These are phyloP conservation scores for Verticillium isaacii DNA, from an alignment of 2,329 filamentous ascomycete species.

Conservation along the genomic window DNA sequence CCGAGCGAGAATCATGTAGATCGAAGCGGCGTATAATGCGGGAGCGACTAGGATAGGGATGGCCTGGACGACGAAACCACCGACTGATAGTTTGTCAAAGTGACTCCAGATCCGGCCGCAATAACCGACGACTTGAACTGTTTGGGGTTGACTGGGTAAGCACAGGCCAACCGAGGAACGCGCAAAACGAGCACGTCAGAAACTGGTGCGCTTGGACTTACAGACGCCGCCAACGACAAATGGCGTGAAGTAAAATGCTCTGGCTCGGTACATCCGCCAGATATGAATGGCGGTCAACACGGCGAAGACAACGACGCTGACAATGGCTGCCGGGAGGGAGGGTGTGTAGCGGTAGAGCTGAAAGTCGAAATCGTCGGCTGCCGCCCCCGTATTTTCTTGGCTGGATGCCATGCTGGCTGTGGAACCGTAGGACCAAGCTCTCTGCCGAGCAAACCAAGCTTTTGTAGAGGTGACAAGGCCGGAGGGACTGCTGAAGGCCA, in stretches of 20 bases:
- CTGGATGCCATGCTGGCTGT: background rate
- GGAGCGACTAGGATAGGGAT: constrained; percentile 17
- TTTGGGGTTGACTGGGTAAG: background rate
- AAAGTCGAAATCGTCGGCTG: constrained; percentile 11
- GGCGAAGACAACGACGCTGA: constrained; percentile 10
- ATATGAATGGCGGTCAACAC: constrained; percentile 9
- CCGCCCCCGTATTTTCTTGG: background rate
- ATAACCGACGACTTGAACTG: constrained; percentile 21
- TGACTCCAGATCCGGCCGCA: constrained; percentile 8
- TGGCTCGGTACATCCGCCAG: constrained; percentile 4
- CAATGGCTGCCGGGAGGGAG: constrained; percentile 12
- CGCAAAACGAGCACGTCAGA: background rate
- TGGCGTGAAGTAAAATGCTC: constrained; percentile 12
- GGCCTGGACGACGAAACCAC: constrained; percentile 17
- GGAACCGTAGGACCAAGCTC: background rate
- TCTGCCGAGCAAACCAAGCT: background rate
- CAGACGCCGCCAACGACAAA: constrained; percentile 13
- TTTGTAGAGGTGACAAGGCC: too few relatives aligned
- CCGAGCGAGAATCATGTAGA: constrained; percentile 22
- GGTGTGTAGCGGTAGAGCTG: constrained; percentile 14
- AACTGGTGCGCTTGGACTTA: constrained; percentile 8
- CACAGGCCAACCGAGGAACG: background rate
- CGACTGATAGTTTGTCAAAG: constrained; percentile 3
- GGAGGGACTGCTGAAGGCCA: too few relatives aligned
- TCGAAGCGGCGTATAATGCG: constrained; percentile 11